phyloP scores from a whole-genome alignment of 2,329 filamentous ascomycete genomes.

The Anthostomella pinea region DNA sequence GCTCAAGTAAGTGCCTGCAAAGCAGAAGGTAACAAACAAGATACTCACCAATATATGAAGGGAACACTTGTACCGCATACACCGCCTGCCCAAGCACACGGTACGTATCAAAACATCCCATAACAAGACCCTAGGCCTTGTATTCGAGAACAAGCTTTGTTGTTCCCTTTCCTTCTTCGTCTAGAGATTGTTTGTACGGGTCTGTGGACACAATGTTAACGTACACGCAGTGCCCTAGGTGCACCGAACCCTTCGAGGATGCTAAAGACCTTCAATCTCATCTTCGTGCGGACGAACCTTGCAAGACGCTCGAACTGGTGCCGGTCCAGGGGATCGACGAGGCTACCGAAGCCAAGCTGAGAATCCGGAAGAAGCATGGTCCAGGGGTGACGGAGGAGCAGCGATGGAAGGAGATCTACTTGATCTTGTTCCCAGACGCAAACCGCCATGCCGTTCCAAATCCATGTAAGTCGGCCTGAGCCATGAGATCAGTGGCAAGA shows the following conservation, averaged over 20 bases:
- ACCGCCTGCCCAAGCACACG: slow-evolving; percentile 27
- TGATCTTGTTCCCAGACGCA: slow-evolving; percentile 29
- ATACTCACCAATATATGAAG: slow-evolving; percentile 12
- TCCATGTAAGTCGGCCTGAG: slow-evolving; percentile 24
- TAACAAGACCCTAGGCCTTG: too few relatives aligned
- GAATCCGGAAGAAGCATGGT: slow-evolving; percentile 25
- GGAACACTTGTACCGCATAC: slow-evolving; percentile 30
- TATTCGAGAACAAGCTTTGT: too few relatives aligned
- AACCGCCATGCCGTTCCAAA: slow-evolving; percentile 27
- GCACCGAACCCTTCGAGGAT: slow-evolving; percentile 23
- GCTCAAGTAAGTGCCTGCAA: slow-evolving; percentile 25
- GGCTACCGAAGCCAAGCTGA: slow-evolving; percentile 26
- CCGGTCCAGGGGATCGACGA: slow-evolving; percentile 28
- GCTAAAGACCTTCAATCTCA: slow-evolving; percentile 23
- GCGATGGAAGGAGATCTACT: slow-evolving; percentile 31
- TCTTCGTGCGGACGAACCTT: slow-evolving; percentile 27
- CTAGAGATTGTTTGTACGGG: too few relatives aligned
- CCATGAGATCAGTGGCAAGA: not conserved
- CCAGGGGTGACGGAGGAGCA: slow-evolving; percentile 26
- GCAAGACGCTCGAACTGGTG: slow-evolving; percentile 23
- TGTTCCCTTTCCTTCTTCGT: too few relatives aligned
- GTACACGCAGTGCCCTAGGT: slow-evolving; percentile 29
- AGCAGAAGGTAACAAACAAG: not conserved
- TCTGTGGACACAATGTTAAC: too few relatives aligned
- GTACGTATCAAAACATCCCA: too few relatives aligned